Conservation (phyloP, 2,329 filamentous ascomycete species). For the Onygenales sp. region DNA sequence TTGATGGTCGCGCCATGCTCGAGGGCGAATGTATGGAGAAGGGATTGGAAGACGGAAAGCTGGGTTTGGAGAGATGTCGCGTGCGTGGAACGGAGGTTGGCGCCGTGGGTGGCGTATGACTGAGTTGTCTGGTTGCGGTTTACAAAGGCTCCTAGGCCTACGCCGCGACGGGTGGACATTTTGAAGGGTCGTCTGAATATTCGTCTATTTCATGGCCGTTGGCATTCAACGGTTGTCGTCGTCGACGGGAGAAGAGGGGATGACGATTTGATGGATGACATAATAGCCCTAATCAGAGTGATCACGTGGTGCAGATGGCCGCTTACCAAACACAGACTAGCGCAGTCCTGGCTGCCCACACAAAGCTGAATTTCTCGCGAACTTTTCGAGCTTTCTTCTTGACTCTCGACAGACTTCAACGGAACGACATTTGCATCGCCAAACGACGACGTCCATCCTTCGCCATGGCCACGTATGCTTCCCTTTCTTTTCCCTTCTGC, state of each 20-base stretch:
- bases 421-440: constrained; percentile 26
- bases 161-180: constrained; percentile 49
- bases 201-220: not conserved
- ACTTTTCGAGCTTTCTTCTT: constrained; percentile 14
- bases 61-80: constrained; percentile 82
- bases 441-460: constrained; percentile 36
- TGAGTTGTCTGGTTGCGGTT: constrained; percentile 74
- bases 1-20: constrained; percentile 95
- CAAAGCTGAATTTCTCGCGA: constrained; percentile 22
- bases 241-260: not conserved
- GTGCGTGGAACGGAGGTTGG: constrained; percentile 73
- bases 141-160: constrained; percentile 84
- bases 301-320: not conserved
- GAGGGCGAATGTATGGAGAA: constrained; percentile 88
- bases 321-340: constrained; percentile 15
- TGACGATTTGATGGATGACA: constrained; percentile 11
- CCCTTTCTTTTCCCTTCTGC: constrained; percentile 26
- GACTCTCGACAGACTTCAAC: constrained; percentile 11
- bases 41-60: constrained; percentile 87
- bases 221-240: not conserved
- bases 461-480: constrained; percentile 55
- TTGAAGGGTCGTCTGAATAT: not conserved
- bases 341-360: constrained; percentile 18
- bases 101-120: constrained; percentile 85
- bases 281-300: constrained; percentile 16